Percentiles rank a stretch among this genome's conserved stretches.
Conservation (phyloP, 441 rosid genomes). For the Pelargonium australe region DNA sequence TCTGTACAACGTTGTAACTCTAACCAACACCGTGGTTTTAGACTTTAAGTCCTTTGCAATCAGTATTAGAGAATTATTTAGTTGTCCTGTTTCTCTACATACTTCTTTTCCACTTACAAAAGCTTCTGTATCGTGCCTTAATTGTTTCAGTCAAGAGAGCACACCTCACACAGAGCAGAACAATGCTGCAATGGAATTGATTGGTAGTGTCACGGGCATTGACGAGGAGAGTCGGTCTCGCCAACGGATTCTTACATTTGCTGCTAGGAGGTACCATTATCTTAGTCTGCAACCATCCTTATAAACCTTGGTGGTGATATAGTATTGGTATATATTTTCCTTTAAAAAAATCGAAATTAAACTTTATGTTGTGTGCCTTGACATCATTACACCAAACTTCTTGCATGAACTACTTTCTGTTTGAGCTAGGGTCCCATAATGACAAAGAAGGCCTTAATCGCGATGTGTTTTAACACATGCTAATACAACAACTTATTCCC, state of each 20-base stretch:
- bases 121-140: slow-evolving; percentile 6
- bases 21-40: neutral
- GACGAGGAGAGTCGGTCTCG: slow-evolving; percentile 98
- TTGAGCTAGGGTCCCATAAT: neutral
- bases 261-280: slow-evolving; percentile 73
- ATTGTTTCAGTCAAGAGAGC: slow-evolving; percentile 60
- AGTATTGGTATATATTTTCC: neutral
- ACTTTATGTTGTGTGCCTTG: neutral
- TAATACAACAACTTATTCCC: no score
- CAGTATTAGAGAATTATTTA: neutral
- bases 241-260: slow-evolving; percentile 93
- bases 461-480: neutral
- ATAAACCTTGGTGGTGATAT: neutral
- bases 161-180: slow-evolving; percentile 46
- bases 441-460: neutral
- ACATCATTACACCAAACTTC: slow-evolving; percentile 7
- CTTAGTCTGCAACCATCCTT: neutral
- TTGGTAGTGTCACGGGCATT: slow-evolving; percentile 65
- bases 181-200: slow-evolving; percentile 84
- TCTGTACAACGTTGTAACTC: neutral
- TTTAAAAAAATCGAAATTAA: neutral
- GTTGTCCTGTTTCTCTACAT: slow-evolving; percentile 2
- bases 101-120: neutral
- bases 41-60: neutral
- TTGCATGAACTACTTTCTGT: neutral